These are phyloP conservation scores for Aspergillus proliferans DNA, from an alignment of 2,329 filamentous ascomycete species.

Conservation along the genomic window DNA sequence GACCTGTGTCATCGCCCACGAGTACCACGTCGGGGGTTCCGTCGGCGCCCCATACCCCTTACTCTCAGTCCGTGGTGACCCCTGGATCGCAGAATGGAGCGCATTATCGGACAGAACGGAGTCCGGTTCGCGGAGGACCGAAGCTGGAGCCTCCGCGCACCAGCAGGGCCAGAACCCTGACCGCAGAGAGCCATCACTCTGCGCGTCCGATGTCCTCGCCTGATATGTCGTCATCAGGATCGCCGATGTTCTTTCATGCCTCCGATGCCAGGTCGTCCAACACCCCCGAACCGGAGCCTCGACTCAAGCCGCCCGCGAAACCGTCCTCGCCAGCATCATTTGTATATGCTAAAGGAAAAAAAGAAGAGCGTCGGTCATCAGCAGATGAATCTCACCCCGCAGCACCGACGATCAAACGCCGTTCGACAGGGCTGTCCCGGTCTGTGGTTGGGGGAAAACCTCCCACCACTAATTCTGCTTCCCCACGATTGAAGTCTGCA, in stretches of 20 bases:
- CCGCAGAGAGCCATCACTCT: conserved; percentile 27
- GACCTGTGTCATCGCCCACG: conserved; percentile 59
- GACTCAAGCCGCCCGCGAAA: conserved; percentile 20
- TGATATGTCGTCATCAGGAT: conserved; percentile 25
- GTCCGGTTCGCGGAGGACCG: conserved; percentile 25
- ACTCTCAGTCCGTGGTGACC: conserved; percentile 20
- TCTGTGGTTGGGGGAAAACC: conserved; percentile 15
- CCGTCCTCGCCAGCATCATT: conserved; percentile 26
- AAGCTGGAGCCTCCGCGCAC: conserved; percentile 26
- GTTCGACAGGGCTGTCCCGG: conserved; percentile 27
- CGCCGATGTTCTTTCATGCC: conserved; percentile 84
- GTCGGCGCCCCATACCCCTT: conserved; percentile 22
- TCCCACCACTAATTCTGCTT: conserved; percentile 12
- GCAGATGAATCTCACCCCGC: conserved; percentile 15
- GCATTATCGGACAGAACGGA: conserved; percentile 26
- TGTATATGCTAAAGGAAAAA: conserved; percentile 31
- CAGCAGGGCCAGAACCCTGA: conserved; percentile 32
- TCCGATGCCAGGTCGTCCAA: conserved; percentile 60
- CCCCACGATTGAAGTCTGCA: conserved; percentile 27
- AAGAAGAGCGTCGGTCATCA: conserved; percentile 22
- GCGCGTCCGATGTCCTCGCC: conserved; percentile 30
- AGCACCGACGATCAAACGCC: conserved; percentile 16
- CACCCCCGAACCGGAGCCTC: conserved; percentile 30
- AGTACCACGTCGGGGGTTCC: conserved; percentile 36
- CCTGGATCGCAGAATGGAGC: conserved; percentile 14